phyloP scores from a whole-genome alignment of 1,139 yeast genomes.

The Nakaseomyces sp. region DNA sequence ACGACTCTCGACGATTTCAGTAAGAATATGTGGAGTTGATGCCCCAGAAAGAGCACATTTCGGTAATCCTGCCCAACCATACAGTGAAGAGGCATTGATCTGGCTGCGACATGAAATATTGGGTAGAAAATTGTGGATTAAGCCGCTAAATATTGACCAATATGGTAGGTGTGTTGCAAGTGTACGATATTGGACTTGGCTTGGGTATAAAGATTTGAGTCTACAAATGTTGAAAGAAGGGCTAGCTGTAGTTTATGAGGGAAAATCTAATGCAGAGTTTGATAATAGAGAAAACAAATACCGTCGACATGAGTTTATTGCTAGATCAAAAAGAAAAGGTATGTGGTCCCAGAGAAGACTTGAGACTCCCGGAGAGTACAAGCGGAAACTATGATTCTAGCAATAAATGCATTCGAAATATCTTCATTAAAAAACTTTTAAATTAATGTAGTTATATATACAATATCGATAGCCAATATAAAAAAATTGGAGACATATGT shows the following conservation, averaged over 20 bases:
- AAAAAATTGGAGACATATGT: no score
- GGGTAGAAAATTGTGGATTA: conserved; percentile 60
- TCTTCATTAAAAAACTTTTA: no score
- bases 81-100: conserved; percentile 67
- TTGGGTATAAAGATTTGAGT: conserved; percentile 74
- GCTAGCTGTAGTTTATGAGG: conserved; percentile 80
- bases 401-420: no score
- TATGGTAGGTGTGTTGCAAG: conserved; percentile 83
- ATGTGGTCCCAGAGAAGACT: conserved; percentile 57
- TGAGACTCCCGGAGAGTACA: conserved; percentile 78
- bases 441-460: no score
- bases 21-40: conserved; percentile 89
- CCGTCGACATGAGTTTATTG: conserved; percentile 47
- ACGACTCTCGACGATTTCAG: conserved; percentile 37
- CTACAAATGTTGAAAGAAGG: conserved; percentile 81
- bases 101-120: conserved; percentile 64
- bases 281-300: conserved; percentile 64
- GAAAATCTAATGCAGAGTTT: conserved; percentile 73
- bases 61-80: conserved; percentile 90
- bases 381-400: conserved; percentile 35
- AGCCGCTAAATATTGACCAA: conserved; percentile 79
- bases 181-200: conserved; percentile 51
- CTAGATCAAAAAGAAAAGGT: conserved; percentile 52
- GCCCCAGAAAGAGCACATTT: conserved; percentile 96
- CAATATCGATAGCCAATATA: no score